Evolutionary conservation across 1,284 basidiomycete species (phyloP).

Genomic region (Rhodotorula sp.): DNA sequence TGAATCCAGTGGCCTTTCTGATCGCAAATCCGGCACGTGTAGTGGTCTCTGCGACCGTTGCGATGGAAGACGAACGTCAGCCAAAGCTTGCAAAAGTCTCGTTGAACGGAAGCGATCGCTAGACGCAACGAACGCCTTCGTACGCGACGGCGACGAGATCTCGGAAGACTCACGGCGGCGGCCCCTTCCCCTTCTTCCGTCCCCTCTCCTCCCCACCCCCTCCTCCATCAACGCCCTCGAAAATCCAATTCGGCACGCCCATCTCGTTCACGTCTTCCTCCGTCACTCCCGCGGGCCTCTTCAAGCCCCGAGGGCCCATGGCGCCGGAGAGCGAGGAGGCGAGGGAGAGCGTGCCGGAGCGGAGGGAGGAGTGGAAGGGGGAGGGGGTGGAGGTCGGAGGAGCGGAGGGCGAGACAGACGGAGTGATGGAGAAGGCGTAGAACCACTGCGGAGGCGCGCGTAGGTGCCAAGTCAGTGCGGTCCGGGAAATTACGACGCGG

Average conservation of each 20-base stretch:
- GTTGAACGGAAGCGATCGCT: background rate
- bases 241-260: constrained; percentile 44
- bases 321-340: constrained; percentile 9
- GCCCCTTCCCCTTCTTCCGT: constrained; percentile 29
- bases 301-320: constrained; percentile 31
- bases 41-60: constrained; percentile 36
- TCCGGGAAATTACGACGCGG: background rate
- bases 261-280: constrained; percentile 39
- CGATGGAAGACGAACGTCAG: no score
- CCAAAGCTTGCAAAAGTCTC: no score
- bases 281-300: constrained; percentile 29
- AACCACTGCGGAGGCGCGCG: constrained; percentile 63
- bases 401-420: constrained; percentile 52
- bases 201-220: background rate
- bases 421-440: constrained; percentile 68
- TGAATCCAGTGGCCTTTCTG: constrained; percentile 68
- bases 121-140: background rate
- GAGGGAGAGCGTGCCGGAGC: constrained; percentile 5
- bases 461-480: background rate
- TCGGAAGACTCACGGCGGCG: constrained; percentile 34
- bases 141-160: background rate
- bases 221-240: constrained; percentile 24
- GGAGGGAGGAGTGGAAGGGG: constrained; percentile 59
- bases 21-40: constrained; percentile 40
- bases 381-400: constrained; percentile 70